phyloP scores from a whole-genome alignment of 2,329 filamentous ascomycete genomes.

The Berkeleyomyces rouxiae region DNA sequence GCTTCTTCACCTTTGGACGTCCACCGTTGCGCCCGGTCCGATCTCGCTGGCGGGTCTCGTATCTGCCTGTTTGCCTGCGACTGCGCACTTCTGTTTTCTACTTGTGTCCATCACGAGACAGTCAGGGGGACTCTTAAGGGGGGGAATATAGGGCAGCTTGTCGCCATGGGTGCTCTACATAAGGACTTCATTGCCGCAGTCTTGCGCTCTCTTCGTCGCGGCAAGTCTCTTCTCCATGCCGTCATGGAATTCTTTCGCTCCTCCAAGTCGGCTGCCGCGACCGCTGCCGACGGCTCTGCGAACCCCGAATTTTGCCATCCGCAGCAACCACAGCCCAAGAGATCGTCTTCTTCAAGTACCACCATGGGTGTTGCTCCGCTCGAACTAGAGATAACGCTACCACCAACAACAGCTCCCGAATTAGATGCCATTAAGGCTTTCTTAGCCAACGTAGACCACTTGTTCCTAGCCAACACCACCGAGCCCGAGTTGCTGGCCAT shows the following conservation, averaged over 20 bases:
- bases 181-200: slow-evolving; percentile 37
- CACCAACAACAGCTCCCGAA: neutral
- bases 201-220: slow-evolving; percentile 39
- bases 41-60: neutral
- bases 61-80: neutral
- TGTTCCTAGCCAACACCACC: slow-evolving; percentile 32
- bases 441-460: slow-evolving; percentile 36
- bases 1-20: neutral
- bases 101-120: neutral
- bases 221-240: slow-evolving; percentile 42
- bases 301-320: slow-evolving; percentile 13
- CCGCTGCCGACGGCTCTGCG: slow-evolving; percentile 9
- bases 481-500: slow-evolving; percentile 28
- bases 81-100: neutral
- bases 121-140: neutral
- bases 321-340: slow-evolving; percentile 1
- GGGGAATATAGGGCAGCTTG: neutral
- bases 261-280: slow-evolving; percentile 11
- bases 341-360: slow-evolving; percentile 10
- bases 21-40: neutral
- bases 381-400: neutral
- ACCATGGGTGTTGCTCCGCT: slow-evolving; percentile 3
- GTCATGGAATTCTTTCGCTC: slow-evolving; percentile 23
- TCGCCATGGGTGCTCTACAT: slow-evolving; percentile 36
- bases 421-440: slow-evolving; percentile 29